These are phyloP conservation scores for Tetrapisispora phaffii DNA, from an alignment of 805 yeast species.

Conservation along the genomic window DNA sequence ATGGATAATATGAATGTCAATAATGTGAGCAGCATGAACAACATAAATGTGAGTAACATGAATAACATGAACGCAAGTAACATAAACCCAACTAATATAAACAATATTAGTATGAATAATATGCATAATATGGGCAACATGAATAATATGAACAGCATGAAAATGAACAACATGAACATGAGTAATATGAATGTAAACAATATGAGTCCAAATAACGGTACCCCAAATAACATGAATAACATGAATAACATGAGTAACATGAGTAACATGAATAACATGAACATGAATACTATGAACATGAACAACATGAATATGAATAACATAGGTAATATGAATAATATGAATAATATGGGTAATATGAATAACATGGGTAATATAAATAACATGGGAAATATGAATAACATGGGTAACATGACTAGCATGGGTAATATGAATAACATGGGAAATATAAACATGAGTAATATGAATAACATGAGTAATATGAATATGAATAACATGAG, in stretches of 20 bases:
- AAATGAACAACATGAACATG: too few relatives aligned
- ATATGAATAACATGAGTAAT: not conserved
- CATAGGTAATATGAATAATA: not conserved
- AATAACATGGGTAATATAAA: not conserved
- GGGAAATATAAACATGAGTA: conserved; percentile 1
- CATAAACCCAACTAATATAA: not conserved
- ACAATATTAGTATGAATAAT: not conserved
- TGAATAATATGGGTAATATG: not conserved
- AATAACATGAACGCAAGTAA: not conserved
- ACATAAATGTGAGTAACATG: not conserved
- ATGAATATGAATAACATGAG: not conserved
- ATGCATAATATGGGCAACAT: conserved; percentile 1
- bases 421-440: conserved; percentile 1
- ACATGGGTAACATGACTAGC: not conserved
- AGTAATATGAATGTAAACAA: conserved; percentile 1
- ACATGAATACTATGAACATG: not conserved
- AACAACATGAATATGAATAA: not conserved
- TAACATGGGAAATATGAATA: not conserved
- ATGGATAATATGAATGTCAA: not conserved
- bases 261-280: conserved; percentile 1
- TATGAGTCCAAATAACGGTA: not conserved
- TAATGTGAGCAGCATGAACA: not conserved
- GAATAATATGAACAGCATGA: conserved; percentile 1
- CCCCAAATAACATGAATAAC: not conserved
- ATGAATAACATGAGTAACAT: conserved; percentile 1